Conservation (phyloP, 23 red algal genomes). For the Gracilaria domingensis region DNA sequence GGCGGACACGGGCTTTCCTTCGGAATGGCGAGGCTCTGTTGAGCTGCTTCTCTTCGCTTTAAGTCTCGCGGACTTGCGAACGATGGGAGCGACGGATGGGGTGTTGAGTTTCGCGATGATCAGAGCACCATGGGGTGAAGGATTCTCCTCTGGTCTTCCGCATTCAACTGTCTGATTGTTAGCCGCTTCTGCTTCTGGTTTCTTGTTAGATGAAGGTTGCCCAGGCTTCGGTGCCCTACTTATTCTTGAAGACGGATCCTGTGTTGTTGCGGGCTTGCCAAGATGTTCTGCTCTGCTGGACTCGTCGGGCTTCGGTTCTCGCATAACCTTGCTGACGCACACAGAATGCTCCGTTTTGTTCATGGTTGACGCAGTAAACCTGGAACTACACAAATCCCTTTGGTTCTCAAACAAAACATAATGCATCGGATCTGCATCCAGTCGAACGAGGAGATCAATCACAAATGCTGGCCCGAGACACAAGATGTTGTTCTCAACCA, state of each 20-base stretch:
- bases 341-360: neutral
- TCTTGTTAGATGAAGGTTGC: no score
- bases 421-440: constrained; percentile 28
- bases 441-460: constrained; percentile 41
- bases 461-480: constrained; percentile 50
- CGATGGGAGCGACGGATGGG: neutral
- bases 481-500: constrained; percentile 20
- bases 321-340: neutral
- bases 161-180: no score
- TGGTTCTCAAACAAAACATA: constrained; percentile 43
- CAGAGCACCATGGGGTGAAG: neutral
- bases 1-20: no score
- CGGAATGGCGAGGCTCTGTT: no score
- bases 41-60: neutral
- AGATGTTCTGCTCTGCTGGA: no score
- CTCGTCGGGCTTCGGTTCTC: neutral
- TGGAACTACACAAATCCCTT: neutral
- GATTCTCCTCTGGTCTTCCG: neutral
- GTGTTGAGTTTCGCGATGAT: no score
- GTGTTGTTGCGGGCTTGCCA: neutral
- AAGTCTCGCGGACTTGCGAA: constrained; percentile 7
- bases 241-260: neutral
- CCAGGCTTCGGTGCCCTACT: no score
- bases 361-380: neutral
- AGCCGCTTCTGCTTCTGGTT: no score